Percentiles rank a stretch among this genome's conserved stretches.
These are phyloP conservation scores for Pythium periplocum DNA, from an alignment of 352 stramenopile genomes.

Conservation along the genomic window DNA sequence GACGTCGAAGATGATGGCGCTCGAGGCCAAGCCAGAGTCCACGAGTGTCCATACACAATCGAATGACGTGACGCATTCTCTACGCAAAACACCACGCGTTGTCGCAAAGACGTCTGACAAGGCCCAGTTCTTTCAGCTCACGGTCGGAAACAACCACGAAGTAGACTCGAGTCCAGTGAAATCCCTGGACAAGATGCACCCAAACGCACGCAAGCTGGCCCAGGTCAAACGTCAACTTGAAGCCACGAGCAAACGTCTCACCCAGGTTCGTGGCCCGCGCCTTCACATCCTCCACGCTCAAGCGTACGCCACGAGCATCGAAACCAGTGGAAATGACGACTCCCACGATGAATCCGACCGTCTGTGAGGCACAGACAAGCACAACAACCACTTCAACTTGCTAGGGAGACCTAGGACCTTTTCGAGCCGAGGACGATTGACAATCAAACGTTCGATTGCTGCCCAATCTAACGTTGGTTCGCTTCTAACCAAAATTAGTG, in stretches of 20 bases:
- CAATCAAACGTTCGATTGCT: constrained; percentile 13
- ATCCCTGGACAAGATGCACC: background rate
- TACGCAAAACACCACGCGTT: background rate
- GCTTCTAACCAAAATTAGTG: background rate
- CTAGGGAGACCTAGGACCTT: too few relatives aligned
- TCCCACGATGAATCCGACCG: too few relatives aligned
- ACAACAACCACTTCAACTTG: too few relatives aligned
- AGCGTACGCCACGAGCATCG: constrained; percentile 1
- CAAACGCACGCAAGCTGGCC: constrained; percentile 11
- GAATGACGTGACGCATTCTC: constrained; percentile 9
- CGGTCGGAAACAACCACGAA: background rate
- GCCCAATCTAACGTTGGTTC: background rate
- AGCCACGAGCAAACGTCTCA: constrained; percentile 3
- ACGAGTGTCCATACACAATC: background rate
- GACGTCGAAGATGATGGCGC: constrained; percentile 44
- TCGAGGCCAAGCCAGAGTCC: constrained; percentile 11
- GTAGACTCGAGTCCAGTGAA: background rate
- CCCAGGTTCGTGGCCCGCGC: constrained; percentile 22
- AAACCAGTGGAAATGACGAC: background rate
- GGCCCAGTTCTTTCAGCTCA: background rate
- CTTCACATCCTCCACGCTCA: constrained; percentile 48
- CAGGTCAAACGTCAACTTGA: constrained; percentile 19
- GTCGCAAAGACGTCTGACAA: background rate
- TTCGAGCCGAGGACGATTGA: too few relatives aligned
- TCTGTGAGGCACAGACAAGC: too few relatives aligned